These are phyloP conservation scores for Arachnomyces sp. DNA, from an alignment of 2,329 filamentous ascomycete species.

Conservation along the genomic window DNA sequence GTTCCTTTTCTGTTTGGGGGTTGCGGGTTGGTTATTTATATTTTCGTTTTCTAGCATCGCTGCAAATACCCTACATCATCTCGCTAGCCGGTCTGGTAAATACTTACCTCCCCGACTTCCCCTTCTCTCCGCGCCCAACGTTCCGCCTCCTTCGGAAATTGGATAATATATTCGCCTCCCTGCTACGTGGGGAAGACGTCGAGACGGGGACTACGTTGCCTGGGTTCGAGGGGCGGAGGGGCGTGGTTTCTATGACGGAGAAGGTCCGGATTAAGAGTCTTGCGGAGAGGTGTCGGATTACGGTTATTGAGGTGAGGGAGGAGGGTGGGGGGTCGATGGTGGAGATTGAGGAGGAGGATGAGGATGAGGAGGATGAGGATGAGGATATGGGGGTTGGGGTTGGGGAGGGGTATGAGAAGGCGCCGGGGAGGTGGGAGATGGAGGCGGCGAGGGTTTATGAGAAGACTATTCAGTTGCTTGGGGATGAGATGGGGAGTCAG, in stretches of 20 bases:
- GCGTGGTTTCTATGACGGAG: conserved; percentile 60
- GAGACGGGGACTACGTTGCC: conserved; percentile 58
- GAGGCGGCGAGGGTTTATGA: conserved; percentile 72
- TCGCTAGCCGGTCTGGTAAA: conserved; percentile 65
- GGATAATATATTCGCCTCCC: conserved; percentile 71
- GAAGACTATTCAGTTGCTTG: conserved; percentile 65
- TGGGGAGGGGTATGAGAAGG: conserved; percentile 23
- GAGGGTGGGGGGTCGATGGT: conserved; percentile 23
- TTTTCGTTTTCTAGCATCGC: conserved; percentile 45
- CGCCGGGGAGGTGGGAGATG: conserved; percentile 46
- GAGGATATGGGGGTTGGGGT: conserved; percentile 21
- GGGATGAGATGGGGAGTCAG: conserved; percentile 51
- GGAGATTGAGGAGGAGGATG: conserved; percentile 23
- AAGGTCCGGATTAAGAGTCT: conserved; percentile 80
- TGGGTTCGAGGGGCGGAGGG: conserved; percentile 56
- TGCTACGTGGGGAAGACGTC: conserved; percentile 60
- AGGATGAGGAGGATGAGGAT: conserved; percentile 41
- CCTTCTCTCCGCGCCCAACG: conserved; percentile 56
- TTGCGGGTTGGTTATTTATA: conserved; percentile 1
- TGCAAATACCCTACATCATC: conserved; percentile 79
- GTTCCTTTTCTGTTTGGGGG: background rate
- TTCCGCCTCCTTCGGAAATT: conserved; percentile 68
- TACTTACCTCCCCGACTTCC: conserved; percentile 64
- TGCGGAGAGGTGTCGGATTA: conserved; percentile 64
- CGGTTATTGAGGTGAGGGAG: conserved; percentile 57